Evolutionary conservation across 805 yeast genomes (phyloP).

Genomic region (Pichia deserticola): DNA sequence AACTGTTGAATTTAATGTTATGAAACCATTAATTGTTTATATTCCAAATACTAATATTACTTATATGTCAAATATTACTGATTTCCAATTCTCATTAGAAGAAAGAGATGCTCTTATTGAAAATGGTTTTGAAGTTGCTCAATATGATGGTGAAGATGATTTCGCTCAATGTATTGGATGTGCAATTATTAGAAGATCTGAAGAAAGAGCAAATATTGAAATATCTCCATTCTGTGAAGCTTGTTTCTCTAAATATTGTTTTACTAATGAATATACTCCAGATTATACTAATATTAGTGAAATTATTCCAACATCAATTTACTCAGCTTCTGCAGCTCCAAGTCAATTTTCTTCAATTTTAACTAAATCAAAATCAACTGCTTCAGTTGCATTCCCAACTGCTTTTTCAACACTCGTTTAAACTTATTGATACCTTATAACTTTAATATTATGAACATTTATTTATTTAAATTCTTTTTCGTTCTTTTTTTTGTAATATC

Average conservation of each 20-base stretch:
- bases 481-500: too few species aligned
- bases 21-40: constrained; percentile 68
- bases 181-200: constrained; percentile 70
- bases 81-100: constrained; percentile 48
- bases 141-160: constrained; percentile 49
- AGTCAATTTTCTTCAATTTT: constrained; percentile 8
- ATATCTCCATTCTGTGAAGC: constrained; percentile 44
- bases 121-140: constrained; percentile 65
- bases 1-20: constrained; percentile 21
- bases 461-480: not conserved
- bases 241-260: constrained; percentile 70
- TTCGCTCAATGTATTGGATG: constrained; percentile 75
- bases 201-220: constrained; percentile 55
- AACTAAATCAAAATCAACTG: constrained; percentile 6
- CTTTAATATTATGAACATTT: not conserved
- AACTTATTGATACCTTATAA: not conserved
- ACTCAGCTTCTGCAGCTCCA: constrained; percentile 11
- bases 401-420: constrained; percentile 1
- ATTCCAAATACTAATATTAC: constrained; percentile 61
- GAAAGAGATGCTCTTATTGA: constrained; percentile 52
- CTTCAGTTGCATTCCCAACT: constrained; percentile 5
- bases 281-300: constrained; percentile 5
- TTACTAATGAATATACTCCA: constrained; percentile 4
- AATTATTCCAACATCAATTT: constrained; percentile 12
- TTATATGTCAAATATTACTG: constrained; percentile 53